These are phyloP conservation scores for Suillus hirtellus DNA, from an alignment of 768 basidiomycete species.

Conservation along the genomic window DNA sequence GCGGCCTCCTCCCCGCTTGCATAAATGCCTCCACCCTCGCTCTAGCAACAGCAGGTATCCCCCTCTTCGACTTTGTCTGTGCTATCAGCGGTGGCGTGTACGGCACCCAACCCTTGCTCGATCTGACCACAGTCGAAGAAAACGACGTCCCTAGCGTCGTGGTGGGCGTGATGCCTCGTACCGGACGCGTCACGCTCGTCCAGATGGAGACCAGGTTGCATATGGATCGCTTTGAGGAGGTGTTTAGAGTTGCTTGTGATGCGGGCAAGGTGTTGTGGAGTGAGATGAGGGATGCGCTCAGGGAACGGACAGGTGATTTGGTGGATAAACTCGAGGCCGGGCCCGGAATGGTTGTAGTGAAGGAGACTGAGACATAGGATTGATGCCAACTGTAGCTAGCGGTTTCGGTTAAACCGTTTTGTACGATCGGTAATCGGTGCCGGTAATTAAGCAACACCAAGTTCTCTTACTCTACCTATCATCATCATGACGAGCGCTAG, in stretches of 20 bases:
- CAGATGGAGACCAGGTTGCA: constrained; percentile 95
- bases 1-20: constrained; percentile 85
- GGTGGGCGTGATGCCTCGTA: constrained; percentile 86
- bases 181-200: constrained; percentile 80
- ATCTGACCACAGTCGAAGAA: constrained; percentile 88
- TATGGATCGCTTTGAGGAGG: constrained; percentile 89
- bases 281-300: constrained; percentile 81
- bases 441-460: not conserved
- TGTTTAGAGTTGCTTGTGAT: constrained; percentile 76
- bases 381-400: too few species aligned
- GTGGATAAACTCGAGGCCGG: constrained; percentile 61
- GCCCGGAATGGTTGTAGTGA: constrained; percentile 32
- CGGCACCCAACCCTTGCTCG: constrained; percentile 77
- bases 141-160: constrained; percentile 86
- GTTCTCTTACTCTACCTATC: not conserved
- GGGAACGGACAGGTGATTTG: constrained; percentile 59
- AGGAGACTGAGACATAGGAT: constrained; percentile 26
- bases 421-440: too few species aligned
- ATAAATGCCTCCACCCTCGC: constrained; percentile 96
- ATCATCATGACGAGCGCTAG: not conserved
- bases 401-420: too few species aligned
- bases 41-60: constrained; percentile 86
- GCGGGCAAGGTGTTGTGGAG: constrained; percentile 74
- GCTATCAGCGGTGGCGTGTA: constrained; percentile 89
- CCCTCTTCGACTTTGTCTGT: constrained; percentile 87